Base-by-base conservation (phyloP, 1,284 basidiomycete genomes). In the Ustilago xerochloae region DNA sequence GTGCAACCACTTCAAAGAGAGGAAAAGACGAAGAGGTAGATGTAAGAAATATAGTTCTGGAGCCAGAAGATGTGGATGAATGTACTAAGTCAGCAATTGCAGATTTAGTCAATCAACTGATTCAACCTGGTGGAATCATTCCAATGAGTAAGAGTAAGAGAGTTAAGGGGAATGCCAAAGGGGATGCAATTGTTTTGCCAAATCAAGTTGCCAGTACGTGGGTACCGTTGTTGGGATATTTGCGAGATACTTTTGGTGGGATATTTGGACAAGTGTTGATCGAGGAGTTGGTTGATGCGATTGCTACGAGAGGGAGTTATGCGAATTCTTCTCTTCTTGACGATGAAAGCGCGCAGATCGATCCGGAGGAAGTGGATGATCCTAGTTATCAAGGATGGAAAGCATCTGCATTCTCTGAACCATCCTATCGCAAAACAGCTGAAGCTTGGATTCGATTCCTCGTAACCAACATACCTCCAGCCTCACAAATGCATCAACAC, bases 61-160 rank as follows among this genome's bases (percentile, higher is more conserved):
- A 73, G 29, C 64, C 70, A 28, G 64, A 73, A 24, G 63, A 73
- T 6, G 70, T 67, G n/a, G 70, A 73, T 18, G 64, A 67, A 28
- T 67, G 70, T 36, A 67, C 61, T 2, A 59, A 58, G 32, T 45
- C 55, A n/a, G 63, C 66, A n/a, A 24, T 70, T 2, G 16, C 54
- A 12, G 52, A 57, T 39, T 24, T 72, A 49, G 51, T 70, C 38
- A 57, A 66, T 20, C 56, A 67, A 51, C 50, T 70, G 13, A 2
- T 77, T 4, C 51, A 51, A 46, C 65, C 69, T 0, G 75, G 62
- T 29, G 66, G 75, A 4, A 10, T 77, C 38, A 45, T 77, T 8
- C 75, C 75, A n/a, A 22, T 70, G n/a, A 55, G 57, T 26, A 67
- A 30, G 33, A 36, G 30, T 6, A 77, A 77, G 50, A 57, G 75